A percentile compares a stretch with the other conserved stretches of the same genome.
Conservation (phyloP, 495 filamentous ascomycete species). For the Penicillium argentinense region DNA sequence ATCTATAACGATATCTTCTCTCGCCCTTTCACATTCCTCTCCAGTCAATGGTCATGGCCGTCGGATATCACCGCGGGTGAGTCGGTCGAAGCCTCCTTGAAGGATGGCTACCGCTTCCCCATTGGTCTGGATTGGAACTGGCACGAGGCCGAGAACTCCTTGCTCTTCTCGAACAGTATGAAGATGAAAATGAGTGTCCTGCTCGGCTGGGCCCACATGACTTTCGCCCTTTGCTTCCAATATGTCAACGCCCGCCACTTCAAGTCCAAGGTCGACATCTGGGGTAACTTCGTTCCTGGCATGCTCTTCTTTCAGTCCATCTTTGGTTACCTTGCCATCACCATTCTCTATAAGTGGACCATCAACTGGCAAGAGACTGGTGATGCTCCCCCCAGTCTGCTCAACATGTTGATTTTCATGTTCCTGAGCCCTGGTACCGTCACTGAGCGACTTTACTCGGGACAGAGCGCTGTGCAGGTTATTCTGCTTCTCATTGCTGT, state of each 20-base stretch:
- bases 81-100: slow-evolving; percentile 62
- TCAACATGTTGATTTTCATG: slow-evolving; percentile 99
- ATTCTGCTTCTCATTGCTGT: slow-evolving; percentile 81
- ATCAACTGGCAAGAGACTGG: slow-evolving; percentile 76
- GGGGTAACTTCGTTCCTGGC: slow-evolving; percentile 93
- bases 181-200: slow-evolving; percentile 99
- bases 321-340: slow-evolving; percentile 93
- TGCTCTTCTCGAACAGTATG: slow-evolving; percentile 94
- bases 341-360: slow-evolving; percentile 95
- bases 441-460: slow-evolving; percentile 70
- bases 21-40: slow-evolving; percentile 81
- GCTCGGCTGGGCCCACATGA: slow-evolving; percentile 97
- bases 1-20: slow-evolving; percentile 99
- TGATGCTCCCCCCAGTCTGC: slow-evolving; percentile 72
- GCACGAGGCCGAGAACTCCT: slow-evolving; percentile 91
- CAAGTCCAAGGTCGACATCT: slow-evolving; percentile 89
- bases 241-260: slow-evolving; percentile 93
- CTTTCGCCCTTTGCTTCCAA: slow-evolving; percentile 90
- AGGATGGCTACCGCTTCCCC: slow-evolving; percentile 78
- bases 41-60: slow-evolving; percentile 87
- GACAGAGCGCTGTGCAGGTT: slow-evolving; percentile 73
- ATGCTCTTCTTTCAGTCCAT: slow-evolving; percentile 99
- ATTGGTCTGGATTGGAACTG: slow-evolving; percentile 97
- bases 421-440: slow-evolving; percentile 84
- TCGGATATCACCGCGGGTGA: slow-evolving; percentile 59